Conservation (phyloP, 108 stramenopile genomes). For the Craspedostauros australis region DNA sequence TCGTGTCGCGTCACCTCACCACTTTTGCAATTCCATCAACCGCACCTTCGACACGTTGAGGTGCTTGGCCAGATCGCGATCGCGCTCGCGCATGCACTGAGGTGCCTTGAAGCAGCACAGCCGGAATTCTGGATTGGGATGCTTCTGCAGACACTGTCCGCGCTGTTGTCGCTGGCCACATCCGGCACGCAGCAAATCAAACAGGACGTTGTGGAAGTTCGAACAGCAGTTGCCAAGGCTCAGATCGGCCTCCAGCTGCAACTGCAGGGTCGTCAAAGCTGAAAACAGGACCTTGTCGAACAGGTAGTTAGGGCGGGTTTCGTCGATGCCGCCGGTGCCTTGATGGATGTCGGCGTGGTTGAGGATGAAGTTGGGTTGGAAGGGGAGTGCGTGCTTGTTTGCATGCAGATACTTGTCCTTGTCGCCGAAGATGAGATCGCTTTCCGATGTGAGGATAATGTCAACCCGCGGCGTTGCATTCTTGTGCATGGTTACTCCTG, state of each 20-base stretch:
- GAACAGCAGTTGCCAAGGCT: constrained; percentile 47
- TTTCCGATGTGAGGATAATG: constrained; percentile 40
- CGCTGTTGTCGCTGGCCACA: constrained; percentile 25
- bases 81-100: too few species aligned
- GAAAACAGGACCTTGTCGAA: constrained; percentile 30
- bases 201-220: constrained; percentile 32
- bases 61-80: too few species aligned
- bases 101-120: too few species aligned
- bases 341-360: constrained; percentile 29
- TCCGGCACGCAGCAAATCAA: constrained; percentile 36
- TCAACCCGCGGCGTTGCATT: not conserved
- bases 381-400: constrained; percentile 1
- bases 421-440: constrained; percentile 11
- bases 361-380: constrained; percentile 19
- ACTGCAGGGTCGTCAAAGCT: constrained; percentile 25
- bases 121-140: constrained; percentile 30
- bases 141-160: constrained; percentile 37
- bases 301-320: too few species aligned
- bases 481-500: not conserved
- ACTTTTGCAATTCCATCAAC: too few species aligned
- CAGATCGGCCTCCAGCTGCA: constrained; percentile 22
- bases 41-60: too few species aligned
- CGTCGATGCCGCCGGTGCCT: constrained; percentile 19
- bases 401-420: constrained; percentile 6
- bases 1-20: too few species aligned